A percentile compares a stretch with the other conserved stretches of the same genome.
These are phyloP conservation scores for Prosopis cineraria DNA, from an alignment of 306 rosid genomes.

Conservation along the genomic window DNA sequence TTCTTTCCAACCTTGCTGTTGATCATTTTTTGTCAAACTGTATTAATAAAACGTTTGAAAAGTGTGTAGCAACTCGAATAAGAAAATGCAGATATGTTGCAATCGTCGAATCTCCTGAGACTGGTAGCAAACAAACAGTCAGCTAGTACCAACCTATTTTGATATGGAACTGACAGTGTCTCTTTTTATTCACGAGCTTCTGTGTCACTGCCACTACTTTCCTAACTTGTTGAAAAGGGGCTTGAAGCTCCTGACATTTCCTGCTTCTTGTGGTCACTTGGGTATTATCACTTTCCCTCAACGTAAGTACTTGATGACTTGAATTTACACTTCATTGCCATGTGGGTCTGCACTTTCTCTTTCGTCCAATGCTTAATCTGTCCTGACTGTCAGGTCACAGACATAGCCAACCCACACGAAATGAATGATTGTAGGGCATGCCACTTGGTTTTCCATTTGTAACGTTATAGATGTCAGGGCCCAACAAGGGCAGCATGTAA, in stretches of 20 bases:
- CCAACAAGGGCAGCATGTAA: not conserved
- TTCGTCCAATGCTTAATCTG: not conserved
- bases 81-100: constrained; percentile 10
- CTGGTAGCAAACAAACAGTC: constrained; percentile 51
- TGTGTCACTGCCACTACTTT: constrained; percentile 7
- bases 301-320: constrained; percentile 35
- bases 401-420: not conserved
- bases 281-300: constrained; percentile 4
- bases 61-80: constrained; percentile 31
- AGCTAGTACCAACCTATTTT: constrained; percentile 37
- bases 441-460: not conserved
- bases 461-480: not conserved
- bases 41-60: constrained; percentile 1
- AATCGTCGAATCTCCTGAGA: constrained; percentile 29
- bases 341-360: not conserved
- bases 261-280: not conserved
- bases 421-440: not conserved
- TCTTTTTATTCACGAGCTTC: constrained; percentile 13
- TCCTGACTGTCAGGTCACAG: not conserved
- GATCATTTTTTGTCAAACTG: not conserved
- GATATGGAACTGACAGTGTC: constrained; percentile 7
- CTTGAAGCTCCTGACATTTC: constrained; percentile 14
- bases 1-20: not conserved
- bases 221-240: not conserved
- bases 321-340: not conserved